Evolutionary conservation across 345 rosid genomes (phyloP).

Genomic region (Populus deltoides): DNA sequence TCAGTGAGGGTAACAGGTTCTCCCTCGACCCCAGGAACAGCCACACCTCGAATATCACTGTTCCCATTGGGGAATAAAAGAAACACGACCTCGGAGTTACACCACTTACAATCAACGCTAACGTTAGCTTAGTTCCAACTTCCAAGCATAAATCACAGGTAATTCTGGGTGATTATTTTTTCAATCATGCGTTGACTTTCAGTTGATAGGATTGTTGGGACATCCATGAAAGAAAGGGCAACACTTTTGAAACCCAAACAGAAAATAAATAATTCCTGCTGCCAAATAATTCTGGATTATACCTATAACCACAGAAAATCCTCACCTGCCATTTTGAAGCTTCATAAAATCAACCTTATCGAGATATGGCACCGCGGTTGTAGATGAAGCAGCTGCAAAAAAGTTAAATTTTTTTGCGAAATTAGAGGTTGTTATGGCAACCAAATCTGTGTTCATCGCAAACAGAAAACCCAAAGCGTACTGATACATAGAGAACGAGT

Average conservation of each 20-base stretch:
- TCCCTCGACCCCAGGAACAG: constrained; percentile 90
- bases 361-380: constrained; percentile 52
- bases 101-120: background rate
- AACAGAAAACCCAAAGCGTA: background rate
- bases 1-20: constrained; percentile 82
- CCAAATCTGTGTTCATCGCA: background rate
- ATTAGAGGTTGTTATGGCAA: background rate
- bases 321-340: constrained; percentile 97
- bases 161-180: too few species aligned
- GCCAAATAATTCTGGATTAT: background rate
- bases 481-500: background rate
- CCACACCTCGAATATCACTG: constrained; percentile 95
- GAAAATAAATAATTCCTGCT: background rate
- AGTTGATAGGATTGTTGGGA: background rate
- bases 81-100: background rate
- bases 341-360: constrained; percentile 68
- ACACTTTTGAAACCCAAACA: background rate
- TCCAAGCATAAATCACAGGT: background rate
- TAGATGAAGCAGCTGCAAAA: constrained; percentile 61
- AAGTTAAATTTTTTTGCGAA: background rate
- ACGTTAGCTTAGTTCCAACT: background rate
- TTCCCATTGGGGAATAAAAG: constrained; percentile 10
- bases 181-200: background rate
- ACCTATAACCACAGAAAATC: background rate
- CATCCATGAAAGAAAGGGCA: background rate